Conservation (phyloP, 129 eudicot species). For the Pseudognaphalium luteoalbum region DNA sequence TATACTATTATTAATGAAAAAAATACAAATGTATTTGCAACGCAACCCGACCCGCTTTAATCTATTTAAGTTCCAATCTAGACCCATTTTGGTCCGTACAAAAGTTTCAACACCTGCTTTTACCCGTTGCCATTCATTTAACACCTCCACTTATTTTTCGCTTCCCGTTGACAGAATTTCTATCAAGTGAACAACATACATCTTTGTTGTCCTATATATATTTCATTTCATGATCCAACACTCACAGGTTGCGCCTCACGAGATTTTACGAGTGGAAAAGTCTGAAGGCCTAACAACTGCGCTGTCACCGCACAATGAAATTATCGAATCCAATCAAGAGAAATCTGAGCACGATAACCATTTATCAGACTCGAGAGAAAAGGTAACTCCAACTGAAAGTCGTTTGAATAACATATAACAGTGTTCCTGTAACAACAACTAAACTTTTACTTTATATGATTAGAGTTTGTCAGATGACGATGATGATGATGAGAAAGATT, state of each 20-base stretch:
- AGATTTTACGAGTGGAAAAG: constrained; percentile 67
- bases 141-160: neutral
- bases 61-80: too few relatives aligned
- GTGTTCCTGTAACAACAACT: neutral
- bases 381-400: constrained; percentile 38
- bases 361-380: constrained; percentile 28
- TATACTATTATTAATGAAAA: neutral
- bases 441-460: constrained; percentile 11
- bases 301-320: constrained; percentile 30
- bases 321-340: constrained; percentile 35
- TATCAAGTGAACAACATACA: neutral
- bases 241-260: constrained; percentile 65
- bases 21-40: neutral
- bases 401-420: neutral
- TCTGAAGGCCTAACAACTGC: constrained; percentile 43
- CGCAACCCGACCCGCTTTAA: neutral
- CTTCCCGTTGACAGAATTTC: neutral
- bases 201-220: neutral
- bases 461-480: constrained; percentile 48
- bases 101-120: neutral
- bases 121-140: neutral
- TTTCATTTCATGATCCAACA: constrained; percentile 13
- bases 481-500: constrained; percentile 35
- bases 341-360: constrained; percentile 37
- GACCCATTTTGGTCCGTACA: too few relatives aligned